Evolutionary conservation across 2,329 filamentous ascomycete species (phyloP), one percentile per base, ranked within the genome.

Genomic region (Phaeosphaeriaceae sp.): DNA sequence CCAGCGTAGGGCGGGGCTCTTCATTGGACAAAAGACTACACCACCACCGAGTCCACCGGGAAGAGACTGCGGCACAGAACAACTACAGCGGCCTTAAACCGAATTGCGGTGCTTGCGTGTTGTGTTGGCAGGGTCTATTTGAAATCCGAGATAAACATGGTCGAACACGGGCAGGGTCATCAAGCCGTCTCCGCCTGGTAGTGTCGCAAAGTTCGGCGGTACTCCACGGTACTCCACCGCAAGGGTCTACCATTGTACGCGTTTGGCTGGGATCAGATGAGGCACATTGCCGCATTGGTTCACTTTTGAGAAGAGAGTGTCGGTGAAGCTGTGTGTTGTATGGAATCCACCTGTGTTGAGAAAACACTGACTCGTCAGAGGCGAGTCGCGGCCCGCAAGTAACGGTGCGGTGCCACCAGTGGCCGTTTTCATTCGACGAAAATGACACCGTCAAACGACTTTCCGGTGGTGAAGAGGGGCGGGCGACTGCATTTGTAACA

Each of bases 21-120:
- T 53, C 43, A 59, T 56, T 52, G 54, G 49, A 49, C 32, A 35
- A 35, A 11, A 13, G 13, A 11, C 30, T 11, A 35, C 21, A 21
- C 15, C 42, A 21, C 26, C 40, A 9, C 5, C 42, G 17, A 47
- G n/a, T 52, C 15, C 5, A 10, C n/a, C 49, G 21, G 30, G 49
- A 51, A 51, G 15, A 40, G 35, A n/a, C 35, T n/a, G n/a, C 15
- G 35, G 35, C 17, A 5, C 15, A 40, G 15, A n/a, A 17, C 17
- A 40, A 40, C 4, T 8, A 17, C 13, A 17, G 35, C 5, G 13
- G 35, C 35, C 13, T 40, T 40, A 40, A 40, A 40, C 35, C 35
- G 15, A 17, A 40, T 40, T n/a, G 4, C 35, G 35, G 3, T 40
- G 17, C 35, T 40, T 40, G 3, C 13, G 35, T 17, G 15, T 4